Base-by-base conservation (phyloP, 768 basidiomycete genomes). In the Hygrophorus pudorinus region DNA sequence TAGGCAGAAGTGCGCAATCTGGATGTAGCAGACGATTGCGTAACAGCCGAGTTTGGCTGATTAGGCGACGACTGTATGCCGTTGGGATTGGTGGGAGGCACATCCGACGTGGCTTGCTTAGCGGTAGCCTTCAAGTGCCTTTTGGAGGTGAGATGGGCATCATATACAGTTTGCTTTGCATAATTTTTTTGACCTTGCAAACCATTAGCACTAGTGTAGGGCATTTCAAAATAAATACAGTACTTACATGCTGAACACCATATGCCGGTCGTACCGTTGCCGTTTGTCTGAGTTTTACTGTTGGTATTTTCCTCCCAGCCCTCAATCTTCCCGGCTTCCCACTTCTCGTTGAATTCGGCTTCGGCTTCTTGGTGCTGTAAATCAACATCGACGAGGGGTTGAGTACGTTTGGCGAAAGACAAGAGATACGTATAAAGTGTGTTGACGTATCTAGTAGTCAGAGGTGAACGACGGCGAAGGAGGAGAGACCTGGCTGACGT, bases 81-180 rank as follows among this genome's bases (percentile, higher is more conserved):
- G 56, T 82, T 83, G 8, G 81, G 74, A 45, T 83, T 76, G 4
- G 72, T 54, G 3, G 75, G 66, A 13, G 71, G 59, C 36, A 59
- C 63, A 51, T 62, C 67, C 50, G 65, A 69, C 52, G 56, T 59
- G 37, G 76, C 81, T 56, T 84, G 80, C 51, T 80, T 88, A 6
- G 81, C 76, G n/a, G 77, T 72, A 6, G 90, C 87, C 66, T 97
- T 99, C 56, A 88, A 65, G 56, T 99, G 96, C 60, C 91, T 98
- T 68, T 93, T 97, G 16, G 92, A 94, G 2, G 81, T 90, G 41
- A 98, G 63, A 59, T 98, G 96, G 2, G 92, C 92, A 49, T 96
- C 88, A 59, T 92, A 99, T 7, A 99, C 96, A 0, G 96, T 97
- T 62, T 97, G 89, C 62, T 97, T 99, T 10, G 93, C 78, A 62